A percentile compares a stretch with the other conserved stretches of the same genome.
phyloP scores from a whole-genome alignment of 1,284 basidiomycete species.

The Rhizoctonia solani region DNA sequence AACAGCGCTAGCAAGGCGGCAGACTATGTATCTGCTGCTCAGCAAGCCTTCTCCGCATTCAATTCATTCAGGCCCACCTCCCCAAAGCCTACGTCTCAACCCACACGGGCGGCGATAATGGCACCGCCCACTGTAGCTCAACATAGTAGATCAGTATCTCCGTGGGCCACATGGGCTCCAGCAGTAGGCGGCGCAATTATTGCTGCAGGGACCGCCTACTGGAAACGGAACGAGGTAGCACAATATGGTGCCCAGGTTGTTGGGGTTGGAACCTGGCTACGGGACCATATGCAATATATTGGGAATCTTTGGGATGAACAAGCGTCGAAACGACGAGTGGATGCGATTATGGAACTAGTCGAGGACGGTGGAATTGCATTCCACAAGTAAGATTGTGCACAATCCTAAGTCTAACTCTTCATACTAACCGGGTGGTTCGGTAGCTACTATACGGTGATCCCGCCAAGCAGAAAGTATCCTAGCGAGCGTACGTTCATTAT shows the following conservation, averaged over 20 bases:
- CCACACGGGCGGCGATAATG: constrained; percentile 40
- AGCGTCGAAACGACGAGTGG: constrained; percentile 64
- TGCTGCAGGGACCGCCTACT: constrained; percentile 75
- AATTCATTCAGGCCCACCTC: constrained; percentile 56
- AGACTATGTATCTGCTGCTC: constrained; percentile 71
- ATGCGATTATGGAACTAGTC: constrained; percentile 63
- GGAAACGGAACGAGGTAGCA: constrained; percentile 66
- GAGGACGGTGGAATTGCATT: constrained; percentile 68
- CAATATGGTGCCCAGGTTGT: constrained; percentile 53
- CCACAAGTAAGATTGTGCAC: constrained; percentile 63
- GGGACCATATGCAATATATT: constrained; percentile 90
- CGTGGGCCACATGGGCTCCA: constrained; percentile 24
- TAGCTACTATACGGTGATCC: constrained; percentile 79
- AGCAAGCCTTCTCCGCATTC: constrained; percentile 52
- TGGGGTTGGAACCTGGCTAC: constrained; percentile 63
- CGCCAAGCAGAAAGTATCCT: constrained; percentile 55
- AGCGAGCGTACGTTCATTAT: constrained; percentile 74
- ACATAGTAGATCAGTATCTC: constrained; percentile 21
- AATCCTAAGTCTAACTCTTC: not conserved
- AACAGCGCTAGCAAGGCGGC: constrained; percentile 78
- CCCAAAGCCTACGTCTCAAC: constrained; percentile 37
- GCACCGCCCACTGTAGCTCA: constrained; percentile 41
- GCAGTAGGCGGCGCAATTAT: constrained; percentile 69
- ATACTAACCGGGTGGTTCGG: not conserved
- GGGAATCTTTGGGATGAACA: constrained; percentile 84